Evolutionary conservation across 352 stramenopile genomes (phyloP).

Genomic region (Globisporangium viniferum): DNA sequence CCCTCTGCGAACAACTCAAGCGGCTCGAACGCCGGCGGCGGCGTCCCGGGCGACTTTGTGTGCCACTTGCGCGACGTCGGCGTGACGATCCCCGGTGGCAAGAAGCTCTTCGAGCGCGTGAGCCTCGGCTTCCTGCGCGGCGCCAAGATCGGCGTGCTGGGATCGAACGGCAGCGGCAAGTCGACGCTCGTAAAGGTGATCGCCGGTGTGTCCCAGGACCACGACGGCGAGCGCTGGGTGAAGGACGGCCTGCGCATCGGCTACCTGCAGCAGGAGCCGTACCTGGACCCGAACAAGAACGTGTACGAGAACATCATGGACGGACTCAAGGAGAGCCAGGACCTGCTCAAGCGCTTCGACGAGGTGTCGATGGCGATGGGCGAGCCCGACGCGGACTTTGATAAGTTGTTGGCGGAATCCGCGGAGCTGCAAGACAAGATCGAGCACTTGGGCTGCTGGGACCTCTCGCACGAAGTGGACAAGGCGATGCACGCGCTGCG

Average conservation of each 20-base stretch:
- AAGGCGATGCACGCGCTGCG: constrained; percentile 80
- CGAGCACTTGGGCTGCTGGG: constrained; percentile 82
- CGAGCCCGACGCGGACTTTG: constrained; percentile 88
- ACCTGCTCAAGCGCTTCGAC: constrained; percentile 80
- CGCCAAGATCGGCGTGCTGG: constrained; percentile 95
- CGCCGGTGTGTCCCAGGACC: constrained; percentile 84
- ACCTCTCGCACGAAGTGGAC: constrained; percentile 76
- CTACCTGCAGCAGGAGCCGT: constrained; percentile 85
- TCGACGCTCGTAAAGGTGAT: constrained; percentile 97
- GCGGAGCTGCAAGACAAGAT: constrained; percentile 87
- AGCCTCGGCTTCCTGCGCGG: constrained; percentile 83
- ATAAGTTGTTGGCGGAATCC: constrained; percentile 79
- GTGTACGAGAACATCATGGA: constrained; percentile 92
- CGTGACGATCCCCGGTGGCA: constrained; percentile 74
- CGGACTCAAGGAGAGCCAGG: constrained; percentile 79
- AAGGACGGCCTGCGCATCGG: constrained; percentile 83
- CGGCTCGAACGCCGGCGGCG: constrained; percentile 64
- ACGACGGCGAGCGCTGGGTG: constrained; percentile 86
- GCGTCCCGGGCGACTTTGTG: constrained; percentile 81
- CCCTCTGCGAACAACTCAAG: constrained; percentile 18
- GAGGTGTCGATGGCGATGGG: constrained; percentile 87
- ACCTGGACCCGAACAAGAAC: constrained; percentile 80
- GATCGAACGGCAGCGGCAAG: constrained; percentile 94
- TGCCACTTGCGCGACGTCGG: constrained; percentile 74
- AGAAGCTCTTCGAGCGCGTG: constrained; percentile 83